Evolutionary conservation across 805 yeast genomes (phyloP), one percentile per base, ranked within the genome.

Genomic region (Yarrowia keelungensis): DNA sequence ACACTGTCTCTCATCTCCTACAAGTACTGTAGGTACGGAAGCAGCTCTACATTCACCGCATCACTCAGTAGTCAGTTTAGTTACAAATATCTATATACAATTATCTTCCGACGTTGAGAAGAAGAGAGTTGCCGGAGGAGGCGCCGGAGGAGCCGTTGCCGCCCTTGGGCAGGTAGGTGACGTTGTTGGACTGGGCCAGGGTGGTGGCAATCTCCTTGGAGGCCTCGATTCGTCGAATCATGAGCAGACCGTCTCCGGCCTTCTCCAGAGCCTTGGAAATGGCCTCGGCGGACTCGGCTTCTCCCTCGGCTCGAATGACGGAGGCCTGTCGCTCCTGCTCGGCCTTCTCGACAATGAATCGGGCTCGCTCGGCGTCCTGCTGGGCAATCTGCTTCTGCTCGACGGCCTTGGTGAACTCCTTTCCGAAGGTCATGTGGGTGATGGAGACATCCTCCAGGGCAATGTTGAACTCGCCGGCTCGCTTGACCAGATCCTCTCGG

Each of bases 321-420:
- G 91, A 83, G 1, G 98, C 99, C 79, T 90, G 93, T 77, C 97
- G 87, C 79, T 94, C 98, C 81, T 95, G 99, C 79, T 95, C 98
- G 9, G 98, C 98, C 77, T 90, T 90, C 77, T 93, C 98, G 69
- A 95, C 98, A 67, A 91, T 83, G 77, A 87, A 95, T 76, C 89
- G 90, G 70, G 98, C 97, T 73, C 99, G 86, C 82, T 95, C 98
- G 32, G 99, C 98, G 77, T 95, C 99, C 81, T 95, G 99, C 82
- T 95, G 99, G 41, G 99, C 99, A 80, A 95, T 96, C 81, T 95
- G 98, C 79, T 95, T 95, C 81, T 91, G 97, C 81, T 95, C 99
- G 70, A 95, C 99, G 42, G 99, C 98, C 80, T 91, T 93, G 68
- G 99, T 95, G 83, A 95, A 95, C 77, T 95, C 99, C 72, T 85